Base-by-base conservation (phyloP, 345 rosid species). In the Salix purpurea region DNA sequence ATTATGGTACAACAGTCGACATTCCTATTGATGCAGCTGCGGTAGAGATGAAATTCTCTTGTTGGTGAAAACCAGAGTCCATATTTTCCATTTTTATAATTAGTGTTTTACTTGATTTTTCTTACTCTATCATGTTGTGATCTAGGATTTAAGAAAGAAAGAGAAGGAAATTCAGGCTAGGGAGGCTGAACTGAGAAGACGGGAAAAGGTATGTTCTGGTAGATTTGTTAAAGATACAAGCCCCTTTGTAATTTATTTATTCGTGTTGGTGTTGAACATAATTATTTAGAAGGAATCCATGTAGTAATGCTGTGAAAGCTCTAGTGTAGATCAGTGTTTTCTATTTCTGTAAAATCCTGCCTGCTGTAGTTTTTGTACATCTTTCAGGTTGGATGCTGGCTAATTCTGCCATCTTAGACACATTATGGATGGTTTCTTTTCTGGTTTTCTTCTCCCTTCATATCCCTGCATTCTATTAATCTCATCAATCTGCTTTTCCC, bases 91-190 rank as follows among this genome's bases (percentile, higher is more conserved):
- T 50, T 9, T 56, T 13, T 19, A 13, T n/a, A 21, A 2, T 48
- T 56, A 64, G 39, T 37, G 58, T 6, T 61, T 5, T 23, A 71
- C 46, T 24, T 37, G 4, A 32, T 52, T 40, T 30, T 26, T 66
- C 15, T 21, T 66, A 40, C 15, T 32, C 50, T 21, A 42, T 4
- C 50, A 11, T 24, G 23, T 39, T 64, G 11, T 37, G 32, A 67
- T 74, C 18, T 42, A 81, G 84, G 84, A 81, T 48, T 73, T 81
- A 65, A 81, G 64, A 73, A 77, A 74, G 78, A 82, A 78, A 78
- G 84, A 82, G 71, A 82, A 36, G 73, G 84, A 78, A 46, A 81
- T 82, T 30, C 79, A 82, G 58, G 78, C 79, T 44, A 78, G 71
- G 80, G 84, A 82, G 73, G 73, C 74, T 58, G 84, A 82, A 71